Evolutionary conservation across 2,329 filamentous ascomycete genomes (phyloP).

Genomic region (Drechslera avenae): DNA sequence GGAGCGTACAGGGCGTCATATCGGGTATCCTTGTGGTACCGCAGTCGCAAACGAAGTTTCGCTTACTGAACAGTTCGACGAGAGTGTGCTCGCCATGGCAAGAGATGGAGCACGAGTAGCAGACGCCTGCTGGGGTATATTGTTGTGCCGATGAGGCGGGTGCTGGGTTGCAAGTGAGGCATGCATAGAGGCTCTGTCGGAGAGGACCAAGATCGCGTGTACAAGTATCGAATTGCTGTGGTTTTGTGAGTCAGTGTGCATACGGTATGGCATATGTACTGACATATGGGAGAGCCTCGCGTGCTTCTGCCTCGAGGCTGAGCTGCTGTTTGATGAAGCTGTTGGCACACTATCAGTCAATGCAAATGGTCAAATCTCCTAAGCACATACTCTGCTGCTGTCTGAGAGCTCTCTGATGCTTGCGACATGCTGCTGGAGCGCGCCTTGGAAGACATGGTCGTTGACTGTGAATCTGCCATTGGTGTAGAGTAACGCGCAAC

Average conservation of each 20-base stretch:
- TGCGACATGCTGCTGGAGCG: conserved; percentile 51
- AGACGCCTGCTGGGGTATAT: conserved; percentile 79
- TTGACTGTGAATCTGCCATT: conserved; percentile 39
- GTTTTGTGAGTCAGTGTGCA: conserved; percentile 17
- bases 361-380: too few relatives aligned
- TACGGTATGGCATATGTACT: conserved; percentile 36
- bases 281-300: conserved; percentile 92
- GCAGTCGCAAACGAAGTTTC: conserved; percentile 95
- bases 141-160: conserved; percentile 66
- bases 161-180: conserved; percentile 88
- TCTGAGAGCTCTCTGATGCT: conserved; percentile 59
- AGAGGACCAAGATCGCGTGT: conserved; percentile 88
- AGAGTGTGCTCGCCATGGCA: conserved; percentile 95
- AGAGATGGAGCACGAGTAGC: conserved; percentile 95
- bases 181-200: conserved; percentile 88
- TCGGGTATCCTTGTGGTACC: conserved; percentile 80
- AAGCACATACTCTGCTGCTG: conserved; percentile 54
- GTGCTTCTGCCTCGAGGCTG: conserved; percentile 89
- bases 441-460: conserved; percentile 30
- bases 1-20: conserved; percentile 75
- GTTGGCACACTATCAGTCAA: neutral
- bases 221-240: conserved; percentile 87
- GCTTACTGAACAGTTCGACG: conserved; percentile 94
- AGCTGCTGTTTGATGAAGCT: conserved; percentile 91
- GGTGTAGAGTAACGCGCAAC: conserved; percentile 1